Evolutionary conservation across 331 rosid genomes (phyloP).

Genomic region (Ulmus americana): DNA sequence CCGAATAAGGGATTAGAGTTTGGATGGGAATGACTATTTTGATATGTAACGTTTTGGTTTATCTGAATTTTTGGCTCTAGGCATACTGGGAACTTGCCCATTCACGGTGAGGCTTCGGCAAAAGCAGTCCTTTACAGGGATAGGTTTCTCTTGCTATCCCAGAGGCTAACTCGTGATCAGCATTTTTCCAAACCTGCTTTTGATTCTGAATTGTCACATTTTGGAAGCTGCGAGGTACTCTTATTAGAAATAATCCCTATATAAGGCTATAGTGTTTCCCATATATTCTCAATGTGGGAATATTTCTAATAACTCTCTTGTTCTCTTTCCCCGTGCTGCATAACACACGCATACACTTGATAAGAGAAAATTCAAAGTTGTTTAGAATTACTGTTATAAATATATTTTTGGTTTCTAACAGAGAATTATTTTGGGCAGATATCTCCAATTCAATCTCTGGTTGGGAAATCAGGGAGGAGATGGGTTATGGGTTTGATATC

Average conservation of each 20-base stretch:
- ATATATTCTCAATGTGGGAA: no score
- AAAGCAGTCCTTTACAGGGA: conserved; percentile 65
- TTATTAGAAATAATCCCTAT: no score
- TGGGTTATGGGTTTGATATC: conserved; percentile 96
- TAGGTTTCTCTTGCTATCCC: conserved; percentile 62
- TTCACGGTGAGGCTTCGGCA: conserved; percentile 75
- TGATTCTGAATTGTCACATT: conserved; percentile 52
- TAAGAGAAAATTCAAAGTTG: neutral
- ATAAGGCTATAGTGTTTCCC: no score
- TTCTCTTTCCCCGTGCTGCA: conserved; percentile 4
- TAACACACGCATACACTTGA: neutral
- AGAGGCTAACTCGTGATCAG: conserved; percentile 79
- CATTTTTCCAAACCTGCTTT: conserved; percentile 80
- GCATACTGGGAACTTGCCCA: conserved; percentile 46
- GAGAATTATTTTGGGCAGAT: conserved; percentile 40
- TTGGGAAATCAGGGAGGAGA: conserved; percentile 70
- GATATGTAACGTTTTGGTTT: conserved; percentile 7
- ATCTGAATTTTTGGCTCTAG: conserved; percentile 34
- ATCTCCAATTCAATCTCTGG: conserved; percentile 90
- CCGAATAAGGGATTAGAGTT: no score
- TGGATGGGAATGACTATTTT: neutral
- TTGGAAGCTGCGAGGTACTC: conserved; percentile 81
- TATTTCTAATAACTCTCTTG: no score
- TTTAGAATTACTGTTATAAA: conserved; percentile 2
- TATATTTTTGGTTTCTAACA: neutral